phyloP scores from a whole-genome alignment of 2,329 filamentous ascomycete species.

The Penicillium griseofulvum region DNA sequence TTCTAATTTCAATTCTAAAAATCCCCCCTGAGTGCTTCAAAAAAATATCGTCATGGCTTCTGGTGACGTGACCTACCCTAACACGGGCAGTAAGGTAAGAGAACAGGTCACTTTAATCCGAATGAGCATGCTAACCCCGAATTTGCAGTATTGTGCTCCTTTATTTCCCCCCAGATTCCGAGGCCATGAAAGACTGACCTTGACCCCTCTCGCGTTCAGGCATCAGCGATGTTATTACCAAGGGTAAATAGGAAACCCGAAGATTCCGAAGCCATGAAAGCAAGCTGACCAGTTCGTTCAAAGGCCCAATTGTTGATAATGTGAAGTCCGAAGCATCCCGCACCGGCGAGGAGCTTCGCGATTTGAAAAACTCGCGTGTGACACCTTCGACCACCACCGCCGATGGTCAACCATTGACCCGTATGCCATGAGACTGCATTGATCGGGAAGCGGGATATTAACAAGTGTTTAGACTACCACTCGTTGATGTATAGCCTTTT shows the following conservation, averaged over 20 bases:
- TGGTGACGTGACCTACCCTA: constrained; percentile 40
- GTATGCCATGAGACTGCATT: constrained; percentile 38
- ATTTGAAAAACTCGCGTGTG: constrained; percentile 55
- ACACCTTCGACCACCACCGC: constrained; percentile 55
- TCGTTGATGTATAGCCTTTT: constrained; percentile 65
- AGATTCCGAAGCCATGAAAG: constrained; percentile 2
- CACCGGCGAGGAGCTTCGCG: constrained; percentile 58
- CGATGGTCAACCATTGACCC: constrained; percentile 62
- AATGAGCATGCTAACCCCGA: constrained; percentile 14
- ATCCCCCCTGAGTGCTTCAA: background rate
- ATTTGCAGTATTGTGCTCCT: constrained; percentile 14
- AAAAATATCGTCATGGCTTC: constrained; percentile 28
- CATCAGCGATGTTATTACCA: constrained; percentile 27
- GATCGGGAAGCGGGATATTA: constrained; percentile 8
- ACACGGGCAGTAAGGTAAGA: constrained; percentile 42
- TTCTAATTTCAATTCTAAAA: background rate
- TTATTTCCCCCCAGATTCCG: background rate
- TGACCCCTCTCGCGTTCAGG: constrained; percentile 15
- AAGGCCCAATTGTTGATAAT: constrained; percentile 57
- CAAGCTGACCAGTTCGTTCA: constrained; percentile 15
- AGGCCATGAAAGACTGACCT: constrained; percentile 17
- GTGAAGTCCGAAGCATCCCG: constrained; percentile 56
- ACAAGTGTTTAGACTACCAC: constrained; percentile 56
- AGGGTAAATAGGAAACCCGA: constrained; percentile 19
- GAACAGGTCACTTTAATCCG: constrained; percentile 4